Evolutionary conservation across 179 eudicot species (phyloP), one percentile per base, ranked within the genome.

Genomic region (Spergularia azorica): DNA sequence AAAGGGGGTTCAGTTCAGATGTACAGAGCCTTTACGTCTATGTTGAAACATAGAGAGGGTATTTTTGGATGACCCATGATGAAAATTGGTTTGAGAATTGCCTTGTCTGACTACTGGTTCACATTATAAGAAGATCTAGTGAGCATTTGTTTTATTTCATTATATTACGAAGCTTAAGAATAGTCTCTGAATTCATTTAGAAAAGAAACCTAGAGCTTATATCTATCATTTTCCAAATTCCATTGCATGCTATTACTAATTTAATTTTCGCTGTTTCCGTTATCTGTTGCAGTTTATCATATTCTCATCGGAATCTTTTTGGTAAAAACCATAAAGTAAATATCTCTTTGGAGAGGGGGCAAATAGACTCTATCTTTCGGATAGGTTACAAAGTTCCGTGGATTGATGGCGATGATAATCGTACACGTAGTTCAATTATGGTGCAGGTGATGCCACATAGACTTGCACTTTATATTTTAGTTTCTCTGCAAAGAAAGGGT

Each of bases 371-470:
- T 72, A 85, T 93, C 73, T 95, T 91, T 79, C 88, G 98, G 71
- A 80, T 95, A 63, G 92, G 88, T 83, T 94, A 91, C 84, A 94
- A 95, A 70, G 97, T 91, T 73, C 99, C 99, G 6, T 95, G 99
- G 99, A 90, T 95, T 86, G 98, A 95, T 82, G 97, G 94, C 75
- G 99, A 95, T 86, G 97, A 95, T 81, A 95, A 90, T 79, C 89
- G 99, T 72, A 95, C 99, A 50, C 89, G 91, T 43, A 89, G 95
- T 80, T 84, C 97, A 77, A 88, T 95, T 69, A 90, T 89, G 92
- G 75, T 94, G 80, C 98, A 93, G 97, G 99, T 90, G 82, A 55
- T 76, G 72, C 20, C 64, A 52, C 17, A 60, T 41, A 32, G 8
- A 72, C 48, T 39, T 72, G 56, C 17, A 11, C 18, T 9, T 4